phyloP scores from a whole-genome alignment of 352 stramenopile genomes.

The Phytophthora pinifolia region DNA sequence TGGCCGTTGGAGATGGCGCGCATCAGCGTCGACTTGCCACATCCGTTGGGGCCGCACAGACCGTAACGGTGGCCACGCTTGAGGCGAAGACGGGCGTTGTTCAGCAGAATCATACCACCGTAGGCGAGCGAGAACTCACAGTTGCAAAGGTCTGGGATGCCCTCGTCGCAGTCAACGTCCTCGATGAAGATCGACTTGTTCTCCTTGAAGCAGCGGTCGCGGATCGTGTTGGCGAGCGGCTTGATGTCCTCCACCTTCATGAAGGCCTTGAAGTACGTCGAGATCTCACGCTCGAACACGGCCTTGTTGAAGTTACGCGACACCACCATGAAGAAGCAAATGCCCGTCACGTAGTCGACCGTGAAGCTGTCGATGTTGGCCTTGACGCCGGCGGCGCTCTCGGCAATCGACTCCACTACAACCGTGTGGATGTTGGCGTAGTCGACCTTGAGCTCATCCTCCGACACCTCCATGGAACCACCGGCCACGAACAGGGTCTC shows the following conservation, averaged over 20 bases:
- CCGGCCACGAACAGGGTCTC: slow-evolving; percentile 93
- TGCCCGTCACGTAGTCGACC: slow-evolving; percentile 88
- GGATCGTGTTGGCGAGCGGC: slow-evolving; percentile 68
- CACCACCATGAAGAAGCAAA: slow-evolving; percentile 87
- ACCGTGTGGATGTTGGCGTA: slow-evolving; percentile 84
- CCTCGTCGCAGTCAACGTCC: slow-evolving; percentile 96
- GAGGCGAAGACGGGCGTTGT: slow-evolving; percentile 90
- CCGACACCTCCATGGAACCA: slow-evolving; percentile 91
- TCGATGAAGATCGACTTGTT: slow-evolving; percentile 93
- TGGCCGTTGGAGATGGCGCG: slow-evolving; percentile 95
- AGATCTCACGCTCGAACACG: slow-evolving; percentile 93
- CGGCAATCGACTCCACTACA: slow-evolving; percentile 78
- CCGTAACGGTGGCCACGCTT: slow-evolving; percentile 93
- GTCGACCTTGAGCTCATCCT: slow-evolving; percentile 92
- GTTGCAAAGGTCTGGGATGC: slow-evolving; percentile 98
- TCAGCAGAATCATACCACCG: slow-evolving; percentile 92
- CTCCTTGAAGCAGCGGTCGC: slow-evolving; percentile 88
- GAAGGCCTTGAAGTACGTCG: slow-evolving; percentile 88
- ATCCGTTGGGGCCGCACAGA: slow-evolving; percentile 93
- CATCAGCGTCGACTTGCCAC: slow-evolving; percentile 97
- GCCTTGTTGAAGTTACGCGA: slow-evolving; percentile 93
- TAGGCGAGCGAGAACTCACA: slow-evolving; percentile 98
- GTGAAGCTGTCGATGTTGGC: slow-evolving; percentile 88
- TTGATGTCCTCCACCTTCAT: slow-evolving; percentile 64
- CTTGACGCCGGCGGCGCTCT: slow-evolving; percentile 79